Evolutionary conservation across 169 alveolate species (phyloP), one percentile per base, ranked within the genome.

Genomic region (Eimeria praecox): DNA sequence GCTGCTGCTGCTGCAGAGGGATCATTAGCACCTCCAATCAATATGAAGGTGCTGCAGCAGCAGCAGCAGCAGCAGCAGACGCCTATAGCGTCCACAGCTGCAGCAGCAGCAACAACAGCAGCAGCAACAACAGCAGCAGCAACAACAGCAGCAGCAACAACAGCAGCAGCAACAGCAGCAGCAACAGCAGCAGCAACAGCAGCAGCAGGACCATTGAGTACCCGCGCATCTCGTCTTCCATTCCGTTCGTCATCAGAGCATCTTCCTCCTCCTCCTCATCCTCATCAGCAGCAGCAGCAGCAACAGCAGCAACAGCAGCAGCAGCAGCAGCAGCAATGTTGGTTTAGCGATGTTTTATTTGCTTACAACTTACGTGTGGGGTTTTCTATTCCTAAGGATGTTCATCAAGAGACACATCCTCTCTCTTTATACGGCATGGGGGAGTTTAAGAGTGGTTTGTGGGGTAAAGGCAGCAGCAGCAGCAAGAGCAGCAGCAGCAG

Each of bases 381-480:
- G 2, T 90, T 90, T 22, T 18, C 95, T 2, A 90, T 73, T 9
- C 90, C 95, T 24, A 66, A 62, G 22, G 95, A 90, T 30, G 85
- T 59, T n/a, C 95, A 90, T 44, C 42, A 42, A 35, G 95, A 90
- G 62, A 59, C 64, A 3, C 95, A 90, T 38, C 95, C 95, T 0
- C 52, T 90, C 35, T 90, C 95, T 52, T 73, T 90, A 24, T 90
- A 46, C 49, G 95, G 95, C 18, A 59, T 90, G 80, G 95, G 95
- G 64, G 95, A 90, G 64, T 90, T 90, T 44, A 90, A 90, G 78
- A 90, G 89, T 44, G 95, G 95, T 80, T 40, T 90, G 62, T 90
- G 95, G 95, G 95, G 95, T n/a, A 71, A 75, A 78, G 95, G 95
- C 40, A 33, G 64, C 94, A 87, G 82, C 90, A 42, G 71, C 89